Base-by-base conservation (phyloP, 2,329 filamentous ascomycete genomes). In the Thielaviopsis euricoi region DNA sequence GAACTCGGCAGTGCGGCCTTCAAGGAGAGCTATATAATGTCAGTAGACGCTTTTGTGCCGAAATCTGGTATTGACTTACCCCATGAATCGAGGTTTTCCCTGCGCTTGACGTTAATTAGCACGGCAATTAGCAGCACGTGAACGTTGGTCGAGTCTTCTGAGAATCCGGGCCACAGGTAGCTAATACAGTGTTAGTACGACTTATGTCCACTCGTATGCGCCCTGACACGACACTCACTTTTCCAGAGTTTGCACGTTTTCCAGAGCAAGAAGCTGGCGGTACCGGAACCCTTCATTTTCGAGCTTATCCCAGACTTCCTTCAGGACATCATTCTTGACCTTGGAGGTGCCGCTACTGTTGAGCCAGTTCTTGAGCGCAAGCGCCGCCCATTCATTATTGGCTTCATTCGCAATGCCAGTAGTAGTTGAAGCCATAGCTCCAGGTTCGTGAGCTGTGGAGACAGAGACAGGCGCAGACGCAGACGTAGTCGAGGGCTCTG, bases 151-250 rank as follows among this genome's bases (percentile, higher is more conserved):
- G 89, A 82, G 65, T 93, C 83, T 62, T 95, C 87, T 13, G 80
- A 83, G 68, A 94, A 98, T 55, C 86, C 88, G 52, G 93, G 93
- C 93, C 93, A 98, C 26, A 98, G 78, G 67, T 95, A 97, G 67
- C 88, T 87, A 61, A 61, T 61, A n/a, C n/a, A 15, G 10, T 26
- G 55, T 60, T 60, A 26, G 46, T 21, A 33, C n/a, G n/a, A n/a
- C n/a, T 17, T 5, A 6, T 15, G 13, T n/a, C 49, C 53, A 25
- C 23, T n/a, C 2, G 12, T 19, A n/a, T 43, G 19, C 21, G 13
- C 21, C 2, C 37, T 22, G 26, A 7, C 25, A 10, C 7, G 15
- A 43, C 37, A 62, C 71, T 21, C 72, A 87, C 84, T 79, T 86
- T 70, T 98, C 93, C 60, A 98, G 72, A 49, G 90, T 82, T 73